These are phyloP conservation scores for Talaromyces amestolkiae DNA, from an alignment of 2,329 filamentous ascomycete species.

Conservation along the genomic window DNA sequence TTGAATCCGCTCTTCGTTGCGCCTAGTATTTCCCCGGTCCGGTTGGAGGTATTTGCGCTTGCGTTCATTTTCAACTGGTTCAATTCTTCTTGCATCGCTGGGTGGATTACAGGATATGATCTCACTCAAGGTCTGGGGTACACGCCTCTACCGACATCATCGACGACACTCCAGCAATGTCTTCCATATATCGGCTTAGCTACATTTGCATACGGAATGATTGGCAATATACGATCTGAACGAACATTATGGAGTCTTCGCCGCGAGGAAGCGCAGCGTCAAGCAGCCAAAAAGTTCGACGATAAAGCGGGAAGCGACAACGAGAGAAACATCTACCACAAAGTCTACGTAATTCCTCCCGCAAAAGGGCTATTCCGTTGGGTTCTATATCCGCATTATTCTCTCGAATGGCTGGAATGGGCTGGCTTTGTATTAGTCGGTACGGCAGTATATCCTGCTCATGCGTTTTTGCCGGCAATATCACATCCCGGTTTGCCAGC, in stretches of 20 bases:
- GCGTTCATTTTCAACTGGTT: slow-evolving; percentile 73
- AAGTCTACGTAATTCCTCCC: slow-evolving; percentile 82
- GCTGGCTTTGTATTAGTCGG: slow-evolving; percentile 71
- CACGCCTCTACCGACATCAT: slow-evolving; percentile 17
- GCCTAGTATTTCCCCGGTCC: slow-evolving; percentile 89
- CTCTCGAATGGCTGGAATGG: slow-evolving; percentile 98
- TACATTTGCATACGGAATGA: slow-evolving; percentile 73
- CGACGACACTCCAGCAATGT: slow-evolving; percentile 30
- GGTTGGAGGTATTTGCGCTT: slow-evolving; percentile 62
- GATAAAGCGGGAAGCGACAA: background rate
- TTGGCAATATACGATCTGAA: slow-evolving; percentile 84
- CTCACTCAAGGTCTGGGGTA: slow-evolving; percentile 33
- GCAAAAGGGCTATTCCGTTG: slow-evolving; percentile 77
- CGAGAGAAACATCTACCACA: slow-evolving; percentile 58
- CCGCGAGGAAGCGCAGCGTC: slow-evolving; percentile 57
- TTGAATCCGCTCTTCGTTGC: slow-evolving; percentile 74
- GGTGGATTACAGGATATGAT: slow-evolving; percentile 80
- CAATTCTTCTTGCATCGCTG: slow-evolving; percentile 75
- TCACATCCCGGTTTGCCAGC: slow-evolving; percentile 21
- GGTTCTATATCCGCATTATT: slow-evolving; percentile 87
- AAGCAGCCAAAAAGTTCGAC: slow-evolving; percentile 40
- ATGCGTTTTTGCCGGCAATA: slow-evolving; percentile 2
- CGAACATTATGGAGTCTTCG: slow-evolving; percentile 85
- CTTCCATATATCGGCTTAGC: slow-evolving; percentile 63
- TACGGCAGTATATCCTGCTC: slow-evolving; percentile 33